Conservation (phyloP, 331 rosid species). For the Rhamnella rubrinervis region DNA sequence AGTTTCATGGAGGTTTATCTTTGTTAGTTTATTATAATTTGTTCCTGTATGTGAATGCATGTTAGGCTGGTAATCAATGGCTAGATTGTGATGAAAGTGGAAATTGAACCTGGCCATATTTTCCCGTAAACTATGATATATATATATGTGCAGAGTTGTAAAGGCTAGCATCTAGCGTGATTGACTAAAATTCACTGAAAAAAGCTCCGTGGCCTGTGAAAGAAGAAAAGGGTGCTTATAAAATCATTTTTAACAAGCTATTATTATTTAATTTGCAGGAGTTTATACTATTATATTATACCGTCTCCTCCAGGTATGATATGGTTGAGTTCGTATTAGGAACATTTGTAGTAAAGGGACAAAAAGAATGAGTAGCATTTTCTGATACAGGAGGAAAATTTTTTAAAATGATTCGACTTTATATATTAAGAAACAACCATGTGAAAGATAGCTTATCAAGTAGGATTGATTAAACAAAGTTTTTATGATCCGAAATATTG, state of each 20-base stretch:
- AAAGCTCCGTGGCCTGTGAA: not conserved
- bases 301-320: not conserved
- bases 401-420: constrained; percentile 4
- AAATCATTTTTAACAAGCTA: not conserved
- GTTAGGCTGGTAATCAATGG: not conserved
- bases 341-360: not conserved
- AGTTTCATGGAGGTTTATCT: too few relatives aligned
- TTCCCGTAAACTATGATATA: not conserved
- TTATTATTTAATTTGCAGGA: not conserved
- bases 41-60: too few relatives aligned
- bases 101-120: constrained; percentile 5
- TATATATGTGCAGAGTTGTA: constrained; percentile 1
- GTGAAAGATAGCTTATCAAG: constrained; percentile 11
- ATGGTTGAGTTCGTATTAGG: not conserved
- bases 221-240: constrained; percentile 2
- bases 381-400: not conserved
- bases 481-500: constrained; percentile 14
- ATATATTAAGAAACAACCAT: constrained; percentile 18
- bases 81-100: constrained; percentile 6
- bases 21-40: too few relatives aligned
- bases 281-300: not conserved
- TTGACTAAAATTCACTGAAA: too few relatives aligned
- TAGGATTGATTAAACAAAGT: not conserved
- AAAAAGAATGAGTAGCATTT: not conserved
- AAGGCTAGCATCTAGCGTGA: not conserved